Percentiles rank a stretch among this genome's conserved stretches.
Conservation (phyloP, 306 rosid genomes). For the Cucumis sativus region Cucumber_9930_V3 NC_026657.2:9133001-9133500, state of each 20-base stretch:
- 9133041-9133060: constrained; percentile 13
- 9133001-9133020: constrained; percentile 93
- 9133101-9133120: not conserved
- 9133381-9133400: constrained; percentile 83
- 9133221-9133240: not conserved
- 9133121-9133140: not conserved
- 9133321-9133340: constrained; percentile 70
- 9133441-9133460: not conserved
- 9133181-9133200: constrained; percentile 94
- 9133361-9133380: constrained; percentile 92
- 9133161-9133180: constrained; percentile 86
- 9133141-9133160: constrained; percentile 42
- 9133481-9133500: constrained; percentile 82
- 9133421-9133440: not conserved
- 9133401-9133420: constrained; percentile 73
- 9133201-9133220: constrained; percentile 65
- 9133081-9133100: not conserved
- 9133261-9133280: not conserved
- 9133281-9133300: not conserved
- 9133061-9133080: not conserved
- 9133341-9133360: constrained; percentile 77
- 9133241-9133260: not conserved
- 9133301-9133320: constrained; percentile 55
- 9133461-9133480: not conserved
- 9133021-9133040: constrained; percentile 9